Evolutionary conservation across 805 yeast genomes (phyloP), one percentile per base, ranked within the genome.

Genomic region (Hagleromyces aurorensis): DNA sequence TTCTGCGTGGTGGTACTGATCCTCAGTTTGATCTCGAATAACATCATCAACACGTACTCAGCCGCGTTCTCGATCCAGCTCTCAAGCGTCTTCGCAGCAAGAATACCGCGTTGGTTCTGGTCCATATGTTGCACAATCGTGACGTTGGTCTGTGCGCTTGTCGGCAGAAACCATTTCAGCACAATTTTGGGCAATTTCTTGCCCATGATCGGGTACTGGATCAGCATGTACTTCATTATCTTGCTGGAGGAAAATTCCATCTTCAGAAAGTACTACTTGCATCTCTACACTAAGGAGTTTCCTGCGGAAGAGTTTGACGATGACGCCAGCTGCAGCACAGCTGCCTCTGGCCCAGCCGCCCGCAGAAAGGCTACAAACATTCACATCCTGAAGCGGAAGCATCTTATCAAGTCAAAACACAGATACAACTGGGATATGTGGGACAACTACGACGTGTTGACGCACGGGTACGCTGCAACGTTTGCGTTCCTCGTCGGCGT

Each of bases 161-260:
- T 71, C 13, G 95, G 95, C 7, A 67, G 79, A 44, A 61, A 78
- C 49, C 75, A 77, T 43, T 79, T 85, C 50, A 65, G 83, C 33
- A 65, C 73, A 3, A 82, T 85, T 36, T 61, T 84, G 42, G 75
- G 84, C 7, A 84, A 84, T 47, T 84, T 84, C 57, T 61, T 84
- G 46, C 94, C 95, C 7, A 84, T 84, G 94, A 70, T 84, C 35
- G 94, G 94, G 2, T 84, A 84, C 58, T 84, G 95, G 95, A 72
- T 82, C 33, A 72, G 87, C 34, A 81, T 84, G 60, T 85, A 84
- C 53, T 72, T 78, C 44, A 69, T 72, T n/a, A 52, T 84, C 25
- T 56, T 83, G 19, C 36, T 82, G 3, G 83, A 80, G 41, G 95
- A 84, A 52, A 82, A 82, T 47, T 33, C 67, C 4, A 64, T 83